A percentile compares a stretch with the other conserved stretches of the same genome.
phyloP scores from a whole-genome alignment of 2,329 filamentous ascomycete species.

The Geosmithia morbida region DNA sequence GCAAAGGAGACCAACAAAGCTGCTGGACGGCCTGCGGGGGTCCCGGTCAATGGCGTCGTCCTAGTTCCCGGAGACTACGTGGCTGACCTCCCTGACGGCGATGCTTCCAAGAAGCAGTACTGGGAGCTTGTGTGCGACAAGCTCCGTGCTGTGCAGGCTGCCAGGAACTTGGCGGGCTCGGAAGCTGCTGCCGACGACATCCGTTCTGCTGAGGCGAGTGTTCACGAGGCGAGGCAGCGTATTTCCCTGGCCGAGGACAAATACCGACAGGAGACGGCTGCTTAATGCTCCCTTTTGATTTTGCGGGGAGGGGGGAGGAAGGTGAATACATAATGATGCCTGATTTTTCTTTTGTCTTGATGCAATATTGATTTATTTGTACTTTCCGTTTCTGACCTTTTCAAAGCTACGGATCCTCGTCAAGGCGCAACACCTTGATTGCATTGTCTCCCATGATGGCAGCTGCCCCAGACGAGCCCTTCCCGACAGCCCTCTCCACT shows the following conservation, averaged over 20 bases:
- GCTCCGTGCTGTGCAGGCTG: slow-evolving; percentile 21
- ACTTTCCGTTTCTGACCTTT: background rate
- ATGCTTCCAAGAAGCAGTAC: slow-evolving; percentile 16
- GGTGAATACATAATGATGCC: background rate
- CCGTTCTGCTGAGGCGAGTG: slow-evolving; percentile 12
- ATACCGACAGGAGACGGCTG: slow-evolving; percentile 14
- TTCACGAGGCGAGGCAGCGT: slow-evolving; percentile 14
- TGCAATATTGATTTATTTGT: background rate
- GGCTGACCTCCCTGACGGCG: slow-evolving; percentile 10
- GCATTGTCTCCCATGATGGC: slow-evolving; percentile 48
- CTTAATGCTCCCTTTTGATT: too few species aligned
- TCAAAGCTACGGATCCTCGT: slow-evolving; percentile 5
- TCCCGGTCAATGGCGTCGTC: slow-evolving; percentile 18
- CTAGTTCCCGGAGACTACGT: slow-evolving; percentile 20
- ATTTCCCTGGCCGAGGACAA: slow-evolving; percentile 22
- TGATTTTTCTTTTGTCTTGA: background rate
- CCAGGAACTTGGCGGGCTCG: slow-evolving; percentile 12
- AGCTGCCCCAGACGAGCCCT: slow-evolving; percentile 27
- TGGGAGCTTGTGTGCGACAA: slow-evolving; percentile 27
- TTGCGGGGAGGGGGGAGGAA: too few species aligned
- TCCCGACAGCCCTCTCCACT: slow-evolving; percentile 35
- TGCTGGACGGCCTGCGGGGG: slow-evolving; percentile 8
- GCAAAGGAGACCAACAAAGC: slow-evolving; percentile 19
- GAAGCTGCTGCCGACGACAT: slow-evolving; percentile 11
- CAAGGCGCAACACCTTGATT: slow-evolving; percentile 28